Percentiles rank a stretch among this genome's conserved stretches.
Conservation (phyloP, 2,329 filamentous ascomycete species). For the Alternaria incomplexa region DNA sequence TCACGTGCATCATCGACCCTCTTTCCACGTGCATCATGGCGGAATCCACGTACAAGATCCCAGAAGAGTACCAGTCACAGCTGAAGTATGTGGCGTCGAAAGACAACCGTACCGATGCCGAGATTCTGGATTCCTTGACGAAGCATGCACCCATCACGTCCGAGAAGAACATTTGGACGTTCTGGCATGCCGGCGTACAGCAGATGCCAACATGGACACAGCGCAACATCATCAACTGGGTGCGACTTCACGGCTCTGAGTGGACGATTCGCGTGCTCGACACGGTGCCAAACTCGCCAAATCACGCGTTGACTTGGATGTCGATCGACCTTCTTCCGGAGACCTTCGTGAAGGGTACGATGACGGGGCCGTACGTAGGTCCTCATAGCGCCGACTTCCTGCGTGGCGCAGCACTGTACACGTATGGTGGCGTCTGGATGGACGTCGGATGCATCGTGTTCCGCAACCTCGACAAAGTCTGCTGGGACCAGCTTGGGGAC, state of each 20-base stretch:
- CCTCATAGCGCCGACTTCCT: conserved; percentile 58
- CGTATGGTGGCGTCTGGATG: conserved; percentile 51
- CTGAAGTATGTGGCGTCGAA: conserved; percentile 19
- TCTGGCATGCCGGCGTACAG: conserved; percentile 48
- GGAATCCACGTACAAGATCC: conserved; percentile 7
- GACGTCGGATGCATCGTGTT: conserved; percentile 52
- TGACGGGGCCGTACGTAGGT: conserved; percentile 53
- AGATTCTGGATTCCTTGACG: conserved; percentile 24
- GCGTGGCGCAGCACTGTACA: conserved; percentile 50
- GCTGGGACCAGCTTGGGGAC: conserved; percentile 49
- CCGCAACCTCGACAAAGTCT: conserved; percentile 47
- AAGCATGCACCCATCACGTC: conserved; percentile 37
- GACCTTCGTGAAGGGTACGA: conserved; percentile 51
- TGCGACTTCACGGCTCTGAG: conserved; percentile 45
- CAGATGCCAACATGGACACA: conserved; percentile 49
- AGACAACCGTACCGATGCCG: conserved; percentile 25
- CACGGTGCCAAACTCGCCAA: conserved; percentile 44
- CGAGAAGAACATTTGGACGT: conserved; percentile 52
- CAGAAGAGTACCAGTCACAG: conserved; percentile 20
- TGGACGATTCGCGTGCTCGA: conserved; percentile 55
- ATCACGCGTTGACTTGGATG: conserved; percentile 49
- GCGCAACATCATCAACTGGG: conserved; percentile 52
- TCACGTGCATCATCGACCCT: neutral
- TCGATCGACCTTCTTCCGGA: conserved; percentile 42
- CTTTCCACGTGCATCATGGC: conserved; percentile 2